These are phyloP conservation scores for Pythium rhizo-oryzae DNA, from an alignment of 352 stramenopile species.

Conservation along the genomic window DNA sequence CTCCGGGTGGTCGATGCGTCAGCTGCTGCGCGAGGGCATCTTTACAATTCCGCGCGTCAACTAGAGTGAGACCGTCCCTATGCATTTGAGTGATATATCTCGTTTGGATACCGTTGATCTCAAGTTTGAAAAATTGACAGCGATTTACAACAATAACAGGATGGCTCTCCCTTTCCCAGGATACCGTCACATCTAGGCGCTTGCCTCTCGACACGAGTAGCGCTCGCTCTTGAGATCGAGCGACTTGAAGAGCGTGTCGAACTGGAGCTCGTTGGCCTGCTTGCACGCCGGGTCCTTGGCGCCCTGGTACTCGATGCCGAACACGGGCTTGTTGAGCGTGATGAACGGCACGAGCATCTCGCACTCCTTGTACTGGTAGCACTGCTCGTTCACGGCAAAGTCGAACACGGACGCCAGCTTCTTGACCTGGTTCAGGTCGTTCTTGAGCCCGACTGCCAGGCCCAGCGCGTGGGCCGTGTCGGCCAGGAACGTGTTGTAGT, in stretches of 20 bases:
- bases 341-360: slow-evolving; percentile 44
- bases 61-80: no score
- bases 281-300: slow-evolving; percentile 32
- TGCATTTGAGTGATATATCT: no score
- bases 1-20: background rate
- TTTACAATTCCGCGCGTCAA: background rate
- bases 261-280: slow-evolving; percentile 35
- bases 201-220: slow-evolving; percentile 40
- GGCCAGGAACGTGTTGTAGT: slow-evolving; percentile 54
- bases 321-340: slow-evolving; percentile 52
- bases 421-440: slow-evolving; percentile 45
- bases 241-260: slow-evolving; percentile 46
- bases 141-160: no score
- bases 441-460: slow-evolving; percentile 59
- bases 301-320: slow-evolving; percentile 59
- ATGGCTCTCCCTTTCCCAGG: no score
- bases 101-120: no score
- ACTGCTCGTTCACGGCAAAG: slow-evolving; percentile 67
- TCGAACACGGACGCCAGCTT: slow-evolving; percentile 48
- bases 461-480: slow-evolving; percentile 40
- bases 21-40: background rate
- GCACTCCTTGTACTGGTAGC: slow-evolving; percentile 55
- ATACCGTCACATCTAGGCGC: no score
- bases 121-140: no score
- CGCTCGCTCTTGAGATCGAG: slow-evolving; percentile 37